Base-by-base conservation (phyloP, 2,329 filamentous ascomycete genomes). In the Hypoxylon sp. region DNA sequence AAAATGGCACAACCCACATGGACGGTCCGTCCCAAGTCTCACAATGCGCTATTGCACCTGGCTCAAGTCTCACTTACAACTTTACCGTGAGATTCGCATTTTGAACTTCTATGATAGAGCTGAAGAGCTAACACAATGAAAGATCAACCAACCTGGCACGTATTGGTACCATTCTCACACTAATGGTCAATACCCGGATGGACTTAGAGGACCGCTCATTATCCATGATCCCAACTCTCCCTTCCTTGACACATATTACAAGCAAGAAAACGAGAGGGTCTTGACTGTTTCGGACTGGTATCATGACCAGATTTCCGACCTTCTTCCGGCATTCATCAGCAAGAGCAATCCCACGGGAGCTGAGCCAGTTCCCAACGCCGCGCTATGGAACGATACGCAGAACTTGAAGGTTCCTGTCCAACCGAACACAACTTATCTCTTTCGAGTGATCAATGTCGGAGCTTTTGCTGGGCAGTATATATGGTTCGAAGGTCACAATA, bases 121-220 rank as follows among this genome's bases (percentile, higher is more conserved):
- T 11, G 24, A 40, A 2, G 12, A 40, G 20, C 62, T 72, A 50
- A 72, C 48, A 24, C 8, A 7, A 33, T 32, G 16, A 22, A 6
- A 84, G 89, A 76, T 84, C 57, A 74, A 87, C 50, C 90, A 92
- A 79, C 84, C 89, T 0, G 91, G 91, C 26, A 92, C 90, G 0
- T 93, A 92, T 77, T 93, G 91, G 91, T 94, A 93, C 70, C 90
- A 93, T 75, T 90, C 88, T 3, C 90, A 93, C 73, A 83, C 84
- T 20, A 82, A 83, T 65, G 88, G 84, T 22, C 89, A 91, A 74
- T 92, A 92, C 67, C 89, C 90, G 1, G 90, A 93, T 74, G 90
- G 90, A 9, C 80, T 91, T 4, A 83, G 89, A 20, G 89, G 84
- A 0, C 83, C 89, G 0, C 77, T 92, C 30, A 84, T 92, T 56